A percentile compares a stretch with the other conserved stretches of the same genome.
These are phyloP conservation scores for Phytopythium kandeliae DNA, from an alignment of 352 stramenopile genomes.

Conservation along the genomic window DNA sequence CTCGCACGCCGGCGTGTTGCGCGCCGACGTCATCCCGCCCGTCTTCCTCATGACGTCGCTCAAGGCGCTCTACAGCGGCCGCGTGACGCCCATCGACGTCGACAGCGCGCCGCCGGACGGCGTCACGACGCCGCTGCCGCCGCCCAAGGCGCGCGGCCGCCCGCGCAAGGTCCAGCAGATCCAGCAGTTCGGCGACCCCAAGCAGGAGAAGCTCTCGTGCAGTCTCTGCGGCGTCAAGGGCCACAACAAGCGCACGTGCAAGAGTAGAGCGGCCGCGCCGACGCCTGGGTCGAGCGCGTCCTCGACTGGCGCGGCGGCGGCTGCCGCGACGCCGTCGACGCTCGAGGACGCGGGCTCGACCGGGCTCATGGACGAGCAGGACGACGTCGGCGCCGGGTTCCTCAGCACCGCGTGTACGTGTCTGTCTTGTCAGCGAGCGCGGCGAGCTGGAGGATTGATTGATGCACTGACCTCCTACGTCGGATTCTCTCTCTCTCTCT, in stretches of 20 bases:
- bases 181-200: slow-evolving; percentile 59
- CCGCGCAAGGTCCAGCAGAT: slow-evolving; percentile 80
- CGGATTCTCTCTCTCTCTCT: slow-evolving; percentile 5
- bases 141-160: slow-evolving; percentile 50
- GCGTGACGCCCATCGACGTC: slow-evolving; percentile 78
- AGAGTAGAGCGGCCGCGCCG: slow-evolving; percentile 18
- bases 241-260: slow-evolving; percentile 84
- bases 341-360: background rate
- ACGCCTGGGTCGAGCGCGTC: background rate
- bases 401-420: slow-evolving; percentile 26
- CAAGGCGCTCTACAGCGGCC: slow-evolving; percentile 61
- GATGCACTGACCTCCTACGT: too few relatives aligned
- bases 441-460: too few relatives aligned
- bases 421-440: too few relatives aligned
- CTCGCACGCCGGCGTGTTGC: slow-evolving; percentile 52
- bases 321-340: background rate
- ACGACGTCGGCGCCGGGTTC: slow-evolving; percentile 20
- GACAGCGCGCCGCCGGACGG: slow-evolving; percentile 54
- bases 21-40: slow-evolving; percentile 64
- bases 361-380: slow-evolving; percentile 12
- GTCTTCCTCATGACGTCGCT: slow-evolving; percentile 80
- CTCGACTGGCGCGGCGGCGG: background rate
- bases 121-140: slow-evolving; percentile 46
- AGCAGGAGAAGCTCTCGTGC: slow-evolving; percentile 71
- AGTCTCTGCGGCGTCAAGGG: slow-evolving; percentile 78